These are phyloP conservation scores for Drechslerella stenobrocha DNA, from an alignment of 2,329 filamentous ascomycete species.

Conservation along the genomic window DNA sequence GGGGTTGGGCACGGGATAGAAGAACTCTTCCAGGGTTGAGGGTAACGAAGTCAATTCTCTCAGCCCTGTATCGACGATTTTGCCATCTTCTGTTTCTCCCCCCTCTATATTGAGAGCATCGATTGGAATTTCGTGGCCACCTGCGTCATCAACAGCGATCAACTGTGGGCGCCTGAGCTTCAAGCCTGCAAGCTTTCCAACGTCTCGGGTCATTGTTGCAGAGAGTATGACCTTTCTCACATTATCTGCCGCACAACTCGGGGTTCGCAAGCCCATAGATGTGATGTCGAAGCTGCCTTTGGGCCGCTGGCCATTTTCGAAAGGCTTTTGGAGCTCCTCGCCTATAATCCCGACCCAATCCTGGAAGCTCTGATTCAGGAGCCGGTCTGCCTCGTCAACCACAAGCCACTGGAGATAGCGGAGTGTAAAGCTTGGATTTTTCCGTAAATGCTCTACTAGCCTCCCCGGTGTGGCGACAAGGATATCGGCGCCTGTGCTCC, in stretches of 20 bases:
- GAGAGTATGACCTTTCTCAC: conserved; percentile 84
- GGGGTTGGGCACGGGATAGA: conserved; percentile 69
- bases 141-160: conserved; percentile 69
- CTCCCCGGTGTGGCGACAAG: conserved; percentile 89
- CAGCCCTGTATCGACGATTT: conserved; percentile 61
- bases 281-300: conserved; percentile 50
- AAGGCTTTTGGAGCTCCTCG: conserved; percentile 62
- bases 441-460: conserved; percentile 84
- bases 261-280: conserved; percentile 22
- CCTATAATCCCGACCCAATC: conserved; percentile 80
- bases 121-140: conserved; percentile 51
- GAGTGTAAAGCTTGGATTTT: conserved; percentile 78
- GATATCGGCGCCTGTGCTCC: conserved; percentile 70
- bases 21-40: conserved; percentile 65
- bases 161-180: conserved; percentile 73
- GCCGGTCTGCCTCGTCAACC: conserved; percentile 89
- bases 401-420: conserved; percentile 82
- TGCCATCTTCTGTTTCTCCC: conserved; percentile 56
- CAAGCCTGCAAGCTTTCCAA: conserved; percentile 75
- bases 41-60: conserved; percentile 34
- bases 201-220: conserved; percentile 86
- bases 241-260: conserved; percentile 54
- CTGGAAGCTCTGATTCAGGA: conserved; percentile 89
- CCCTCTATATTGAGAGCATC: conserved; percentile 53
- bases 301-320: conserved; percentile 59